Percentiles rank a stretch among this genome's conserved stretches.
Evolutionary conservation across 192 early-diverging fungal species (phyloP).

Genomic region (Rhizophagus sp.): DNA sequence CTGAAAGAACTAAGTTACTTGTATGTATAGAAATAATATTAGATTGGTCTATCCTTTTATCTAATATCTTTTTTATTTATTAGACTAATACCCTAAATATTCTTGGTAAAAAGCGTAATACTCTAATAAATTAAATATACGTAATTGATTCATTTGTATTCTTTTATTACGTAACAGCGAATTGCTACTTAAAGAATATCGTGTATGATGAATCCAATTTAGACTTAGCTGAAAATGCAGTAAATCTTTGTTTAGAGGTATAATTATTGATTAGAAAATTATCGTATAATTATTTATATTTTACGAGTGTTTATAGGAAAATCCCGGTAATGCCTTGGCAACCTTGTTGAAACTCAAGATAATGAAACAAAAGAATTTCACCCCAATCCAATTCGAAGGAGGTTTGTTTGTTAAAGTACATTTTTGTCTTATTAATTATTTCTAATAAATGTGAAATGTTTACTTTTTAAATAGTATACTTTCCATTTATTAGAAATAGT

Average conservation of each 20-base stretch:
- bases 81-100: no score
- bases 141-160: not conserved
- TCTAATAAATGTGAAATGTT: not conserved
- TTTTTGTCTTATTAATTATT: not conserved
- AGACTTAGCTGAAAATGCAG: conserved; percentile 20
- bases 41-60: no score
- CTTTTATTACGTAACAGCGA: conserved; percentile 4
- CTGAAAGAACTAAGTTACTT: not conserved
- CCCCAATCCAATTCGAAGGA: not conserved
- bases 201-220: conserved; percentile 23
- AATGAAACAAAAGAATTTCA: conserved; percentile 9
- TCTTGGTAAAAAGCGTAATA: not conserved
- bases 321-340: conserved; percentile 18
- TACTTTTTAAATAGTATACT: conserved; percentile 7
- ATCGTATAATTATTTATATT: not conserved
- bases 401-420: not conserved
- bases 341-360: conserved; percentile 25
- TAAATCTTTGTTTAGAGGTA: conserved; percentile 31
- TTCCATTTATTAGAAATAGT: conserved; percentile 12
- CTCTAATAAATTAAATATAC: not conserved
- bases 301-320: not conserved
- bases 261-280: not conserved
- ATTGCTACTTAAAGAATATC: conserved; percentile 24
- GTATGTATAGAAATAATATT: not conserved
- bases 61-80: no score